Percentiles rank a stretch among this genome's conserved stretches.
These are phyloP conservation scores for Leccinum aurantiacum DNA, from an alignment of 768 basidiomycete species.

Conservation along the genomic window DNA sequence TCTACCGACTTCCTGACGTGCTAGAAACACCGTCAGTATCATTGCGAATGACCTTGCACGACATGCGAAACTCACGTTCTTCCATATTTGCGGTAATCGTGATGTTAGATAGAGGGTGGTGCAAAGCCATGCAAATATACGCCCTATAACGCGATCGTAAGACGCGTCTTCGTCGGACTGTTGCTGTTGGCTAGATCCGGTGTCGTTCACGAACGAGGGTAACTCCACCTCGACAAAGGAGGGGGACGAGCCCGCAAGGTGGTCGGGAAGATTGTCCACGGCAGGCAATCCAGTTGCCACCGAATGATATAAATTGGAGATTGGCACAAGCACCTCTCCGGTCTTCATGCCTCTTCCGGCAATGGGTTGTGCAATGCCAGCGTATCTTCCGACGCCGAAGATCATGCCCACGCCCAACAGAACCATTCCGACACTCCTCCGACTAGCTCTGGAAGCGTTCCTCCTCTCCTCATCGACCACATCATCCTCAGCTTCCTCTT, in stretches of 20 bases:
- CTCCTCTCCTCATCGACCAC: slow-evolving; percentile 25
- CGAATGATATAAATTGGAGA: slow-evolving; percentile 2
- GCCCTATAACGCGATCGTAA: slow-evolving; percentile 72
- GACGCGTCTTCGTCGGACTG: slow-evolving; percentile 24
- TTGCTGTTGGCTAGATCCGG: slow-evolving; percentile 6
- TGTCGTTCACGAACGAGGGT: slow-evolving; percentile 10
- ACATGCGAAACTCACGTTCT: slow-evolving; percentile 69
- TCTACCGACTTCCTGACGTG: slow-evolving; percentile 89
- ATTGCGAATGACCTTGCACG: neutral
- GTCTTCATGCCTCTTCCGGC: slow-evolving; percentile 34
- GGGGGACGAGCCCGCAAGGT: neutral
- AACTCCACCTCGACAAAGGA: slow-evolving; percentile 20
- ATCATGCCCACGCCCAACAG: slow-evolving; percentile 78
- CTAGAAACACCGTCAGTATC: slow-evolving; percentile 38
- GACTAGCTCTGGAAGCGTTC: slow-evolving; percentile 61
- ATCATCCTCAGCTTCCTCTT: slow-evolving; percentile 29
- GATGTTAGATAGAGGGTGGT: slow-evolving; percentile 92
- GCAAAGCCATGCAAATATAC: slow-evolving; percentile 93
- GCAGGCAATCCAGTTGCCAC: slow-evolving; percentile 8
- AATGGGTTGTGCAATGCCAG: slow-evolving; percentile 31
- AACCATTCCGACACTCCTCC: slow-evolving; percentile 73
- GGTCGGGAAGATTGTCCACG: slow-evolving; percentile 15
- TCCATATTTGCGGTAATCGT: slow-evolving; percentile 97
- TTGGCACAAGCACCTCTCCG: slow-evolving; percentile 48
- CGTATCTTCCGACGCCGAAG: slow-evolving; percentile 61